Base-by-base conservation (phyloP, 2,329 filamentous ascomycete genomes). In the Diaporthe destruens region DNA sequence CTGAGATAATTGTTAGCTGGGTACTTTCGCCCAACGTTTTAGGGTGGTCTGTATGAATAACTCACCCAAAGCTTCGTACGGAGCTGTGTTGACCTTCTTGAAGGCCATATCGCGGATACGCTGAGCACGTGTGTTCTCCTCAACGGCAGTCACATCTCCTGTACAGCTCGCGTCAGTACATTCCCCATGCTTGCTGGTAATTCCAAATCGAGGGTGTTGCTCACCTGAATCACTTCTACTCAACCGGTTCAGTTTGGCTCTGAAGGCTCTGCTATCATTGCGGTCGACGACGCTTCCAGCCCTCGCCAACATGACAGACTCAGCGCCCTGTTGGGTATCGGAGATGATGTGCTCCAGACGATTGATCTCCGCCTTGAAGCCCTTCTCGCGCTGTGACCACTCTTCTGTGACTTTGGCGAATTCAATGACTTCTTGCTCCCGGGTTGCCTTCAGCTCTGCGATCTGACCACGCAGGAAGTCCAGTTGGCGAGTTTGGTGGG, bases 261-360 rank as follows among this genome's bases (percentile, higher is more conserved):
- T 44, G 53, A 71, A 63, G 18, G 44, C 69, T 36, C 57, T 49
- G 8, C 55, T 51, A n/a, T 71, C 71, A 25, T 72, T 61, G 42
- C 63, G 74, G 25, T 67, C 47, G 42, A 66, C 70, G 20, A 74
- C 57, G 18, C 71, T 75, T 47, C 63, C 68, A 69, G 51, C 69
- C 42, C 71, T 72, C n/a, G 63, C 63, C 29, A 69, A 44, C 14
- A 75, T 34, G 34, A 72, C 74, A 39, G 69, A 71, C 47, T 68
- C 54, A 8, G 59, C 63, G 51, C 72, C 71, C 36, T 67, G 42
- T 36, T 72, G 72, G 11, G 70, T 70, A n/a, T 44, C 63, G 8
- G 65, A 61, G 32, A 75, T 71, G 54, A 75, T 71, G 20, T 66
- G 74, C 57, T 75, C 72, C 42, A 75, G 68, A 39, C 74, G 72